phyloP scores from a whole-genome alignment of 169 alveolate genomes.

The Plasmodium vinckei region DNA sequence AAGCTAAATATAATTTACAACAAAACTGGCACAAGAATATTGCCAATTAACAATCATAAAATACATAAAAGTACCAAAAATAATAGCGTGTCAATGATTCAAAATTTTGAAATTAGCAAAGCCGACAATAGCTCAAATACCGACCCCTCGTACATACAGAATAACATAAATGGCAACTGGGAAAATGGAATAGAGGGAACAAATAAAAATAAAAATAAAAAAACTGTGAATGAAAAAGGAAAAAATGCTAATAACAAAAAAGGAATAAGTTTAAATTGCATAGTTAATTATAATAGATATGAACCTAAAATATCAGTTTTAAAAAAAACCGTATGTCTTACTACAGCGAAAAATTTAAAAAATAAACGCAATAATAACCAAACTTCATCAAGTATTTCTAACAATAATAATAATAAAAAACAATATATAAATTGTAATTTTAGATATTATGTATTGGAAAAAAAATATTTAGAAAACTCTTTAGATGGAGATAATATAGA shows the following conservation, averaged over 20 bases:
- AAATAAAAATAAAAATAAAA: conserved; percentile 5
- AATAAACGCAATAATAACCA: too few species aligned
- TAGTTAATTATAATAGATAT: conserved; percentile 62
- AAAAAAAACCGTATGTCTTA: conserved; percentile 2
- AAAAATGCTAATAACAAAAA: conserved; percentile 39
- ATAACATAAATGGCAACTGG: neutral
- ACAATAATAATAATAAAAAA: conserved; percentile 26
- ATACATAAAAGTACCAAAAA: neutral
- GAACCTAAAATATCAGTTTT: conserved; percentile 34
- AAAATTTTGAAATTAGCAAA: neutral
- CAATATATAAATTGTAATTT: conserved; percentile 73
- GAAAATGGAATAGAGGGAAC: neutral
- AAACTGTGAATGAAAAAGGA: conserved; percentile 1
- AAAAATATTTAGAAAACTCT: conserved; percentile 43
- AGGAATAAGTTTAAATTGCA: conserved; percentile 38
- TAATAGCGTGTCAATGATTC: neutral
- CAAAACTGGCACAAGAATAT: too few species aligned
- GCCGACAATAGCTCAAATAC: neutral
- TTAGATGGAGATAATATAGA: conserved; percentile 35
- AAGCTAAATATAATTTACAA: too few species aligned
- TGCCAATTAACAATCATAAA: neutral
- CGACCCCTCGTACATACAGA: neutral
- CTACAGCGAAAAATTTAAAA: conserved; percentile 10
- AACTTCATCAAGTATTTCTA: too few species aligned
- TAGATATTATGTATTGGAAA: conserved; percentile 60